Conservation (phyloP, 805 yeast genomes). For the Saitoella complicata region DNA sequence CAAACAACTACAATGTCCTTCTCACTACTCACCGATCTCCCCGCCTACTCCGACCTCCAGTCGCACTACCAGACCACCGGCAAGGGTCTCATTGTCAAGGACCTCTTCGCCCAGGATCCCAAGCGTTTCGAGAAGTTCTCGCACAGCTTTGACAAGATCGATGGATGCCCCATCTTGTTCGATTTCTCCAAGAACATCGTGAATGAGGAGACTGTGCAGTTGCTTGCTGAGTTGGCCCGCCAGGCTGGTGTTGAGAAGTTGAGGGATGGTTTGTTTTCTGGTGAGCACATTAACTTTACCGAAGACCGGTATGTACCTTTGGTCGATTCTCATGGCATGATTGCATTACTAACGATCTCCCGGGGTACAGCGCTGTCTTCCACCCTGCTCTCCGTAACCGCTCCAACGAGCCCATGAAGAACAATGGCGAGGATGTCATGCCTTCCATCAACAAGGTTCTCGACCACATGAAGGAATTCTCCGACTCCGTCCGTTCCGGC, state of each 20-base stretch:
- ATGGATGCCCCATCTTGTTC: conserved; percentile 75
- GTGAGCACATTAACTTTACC: conserved; percentile 87
- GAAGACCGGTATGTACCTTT: conserved; percentile 43
- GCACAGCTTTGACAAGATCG: conserved; percentile 65
- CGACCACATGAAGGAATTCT: conserved; percentile 92
- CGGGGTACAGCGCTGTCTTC: conserved; percentile 48
- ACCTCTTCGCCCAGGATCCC: conserved; percentile 62
- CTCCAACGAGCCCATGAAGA: conserved; percentile 64
- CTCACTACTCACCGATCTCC: conserved; percentile 51
- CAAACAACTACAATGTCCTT: conserved; percentile 23
- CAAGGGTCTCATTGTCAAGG: conserved; percentile 52
- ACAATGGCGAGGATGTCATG: conserved; percentile 78
- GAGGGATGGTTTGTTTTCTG: conserved; percentile 82
- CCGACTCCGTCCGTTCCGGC: conserved; percentile 80
- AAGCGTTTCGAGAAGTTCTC: conserved; percentile 62
- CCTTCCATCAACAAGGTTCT: conserved; percentile 84
- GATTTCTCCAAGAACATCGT: conserved; percentile 92
- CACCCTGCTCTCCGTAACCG: conserved; percentile 95
- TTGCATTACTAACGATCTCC: conserved; percentile 8
- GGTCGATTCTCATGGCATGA: too few relatives aligned
- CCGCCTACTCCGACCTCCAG: conserved; percentile 75
- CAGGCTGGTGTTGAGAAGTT: conserved; percentile 77
- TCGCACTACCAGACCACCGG: conserved; percentile 52
- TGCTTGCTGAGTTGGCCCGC: conserved; percentile 64
- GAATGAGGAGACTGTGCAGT: conserved; percentile 59